Percentiles rank a stretch among this genome's conserved stretches.
Evolutionary conservation across 164 flowering plant species (phyloP).

Genomic region (Aristolochia contorta): DNA sequence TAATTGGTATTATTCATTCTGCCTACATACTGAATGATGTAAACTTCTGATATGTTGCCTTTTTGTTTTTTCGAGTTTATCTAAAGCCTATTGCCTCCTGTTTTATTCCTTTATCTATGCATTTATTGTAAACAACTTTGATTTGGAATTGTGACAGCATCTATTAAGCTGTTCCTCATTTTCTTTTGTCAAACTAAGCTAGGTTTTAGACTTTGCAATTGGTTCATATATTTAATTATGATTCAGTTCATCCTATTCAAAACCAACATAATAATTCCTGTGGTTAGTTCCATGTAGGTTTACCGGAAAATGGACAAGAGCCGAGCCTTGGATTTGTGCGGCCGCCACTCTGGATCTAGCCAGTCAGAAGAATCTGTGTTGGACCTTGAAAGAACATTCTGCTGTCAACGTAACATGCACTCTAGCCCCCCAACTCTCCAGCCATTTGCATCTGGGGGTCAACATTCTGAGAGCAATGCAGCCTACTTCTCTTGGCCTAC

Average conservation of each 20-base stretch:
- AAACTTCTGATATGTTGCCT: no score
- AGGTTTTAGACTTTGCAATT: not conserved
- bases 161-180: not conserved
- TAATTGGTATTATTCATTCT: no score
- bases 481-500: constrained; percentile 97
- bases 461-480: constrained; percentile 74
- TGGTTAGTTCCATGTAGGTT: constrained; percentile 23
- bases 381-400: constrained; percentile 63
- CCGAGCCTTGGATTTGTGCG: constrained; percentile 33
- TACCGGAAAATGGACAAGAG: constrained; percentile 40
- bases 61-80: no score
- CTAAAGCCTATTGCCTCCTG: no score
- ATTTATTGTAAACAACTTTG: not conserved
- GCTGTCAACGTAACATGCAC: constrained; percentile 34
- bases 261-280: not conserved
- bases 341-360: constrained; percentile 54
- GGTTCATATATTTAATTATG: not conserved
- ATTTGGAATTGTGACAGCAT: not conserved
- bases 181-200: not conserved
- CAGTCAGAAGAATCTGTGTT: constrained; percentile 81
- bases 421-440: constrained; percentile 62
- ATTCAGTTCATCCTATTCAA: not conserved
- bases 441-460: constrained; percentile 61
- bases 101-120: not conserved
- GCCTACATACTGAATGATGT: no score